Evolutionary conservation across 345 rosid species (phyloP).

Genomic region (Sisymbrium irio): DNA sequence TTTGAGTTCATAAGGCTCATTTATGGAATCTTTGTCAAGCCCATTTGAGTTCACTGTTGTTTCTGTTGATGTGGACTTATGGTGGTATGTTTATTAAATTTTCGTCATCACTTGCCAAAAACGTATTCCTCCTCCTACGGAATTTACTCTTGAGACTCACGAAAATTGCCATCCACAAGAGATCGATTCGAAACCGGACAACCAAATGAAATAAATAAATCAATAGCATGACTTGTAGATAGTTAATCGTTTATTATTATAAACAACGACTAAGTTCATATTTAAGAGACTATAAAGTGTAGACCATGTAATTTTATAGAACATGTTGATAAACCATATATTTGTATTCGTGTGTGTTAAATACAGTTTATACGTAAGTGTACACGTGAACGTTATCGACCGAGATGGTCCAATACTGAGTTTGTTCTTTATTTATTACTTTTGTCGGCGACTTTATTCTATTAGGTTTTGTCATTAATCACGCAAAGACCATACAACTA

Average conservation of each 20-base stretch:
- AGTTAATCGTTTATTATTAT: not conserved
- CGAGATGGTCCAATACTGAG: not conserved
- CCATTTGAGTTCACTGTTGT: no score
- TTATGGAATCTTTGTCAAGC: no score
- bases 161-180: not conserved
- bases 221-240: not conserved
- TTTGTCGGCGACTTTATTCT: not conserved
- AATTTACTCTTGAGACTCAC: not conserved
- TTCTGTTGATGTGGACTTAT: no score
- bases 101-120: not conserved
- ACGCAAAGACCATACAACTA: not conserved
- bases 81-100: not conserved
- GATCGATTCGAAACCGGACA: not conserved
- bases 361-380: not conserved
- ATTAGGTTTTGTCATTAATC: constrained; percentile 9
- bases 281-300: not conserved
- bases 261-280: not conserved
- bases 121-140: not conserved
- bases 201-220: not conserved
- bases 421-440: not conserved
- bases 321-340: not conserved
- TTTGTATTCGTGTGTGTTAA: not conserved
- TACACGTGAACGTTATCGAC: constrained; percentile 1
- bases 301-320: not conserved
- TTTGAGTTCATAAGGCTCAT: no score